A percentile compares a stretch with the other conserved stretches of the same genome.
These are phyloP conservation scores for Candida endomychidarum DNA, from an alignment of 805 yeast species.

Conservation along the genomic window DNA sequence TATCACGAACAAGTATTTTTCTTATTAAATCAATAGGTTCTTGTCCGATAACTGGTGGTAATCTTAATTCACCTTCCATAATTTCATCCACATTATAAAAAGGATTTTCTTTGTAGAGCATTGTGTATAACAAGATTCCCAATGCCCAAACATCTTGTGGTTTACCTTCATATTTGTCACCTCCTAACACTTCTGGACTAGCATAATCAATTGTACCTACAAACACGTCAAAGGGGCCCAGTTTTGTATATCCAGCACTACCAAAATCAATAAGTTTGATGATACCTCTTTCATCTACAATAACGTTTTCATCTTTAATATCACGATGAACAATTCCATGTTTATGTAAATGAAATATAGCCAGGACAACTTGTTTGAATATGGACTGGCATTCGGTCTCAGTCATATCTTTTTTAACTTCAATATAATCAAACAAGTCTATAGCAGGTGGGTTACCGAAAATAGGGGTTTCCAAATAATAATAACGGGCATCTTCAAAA, in stretches of 20 bases:
- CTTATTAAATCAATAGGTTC: conserved; percentile 61
- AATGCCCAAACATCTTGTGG: conserved; percentile 98
- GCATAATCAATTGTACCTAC: conserved; percentile 98
- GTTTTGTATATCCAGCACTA: conserved; percentile 83
- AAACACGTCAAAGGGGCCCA: conserved; percentile 95
- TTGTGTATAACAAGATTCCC: conserved; percentile 86
- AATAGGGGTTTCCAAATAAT: conserved; percentile 87
- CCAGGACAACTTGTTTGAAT: conserved; percentile 75
- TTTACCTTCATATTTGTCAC: conserved; percentile 85
- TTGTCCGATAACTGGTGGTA: conserved; percentile 66
- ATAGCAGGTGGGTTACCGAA: conserved; percentile 90
- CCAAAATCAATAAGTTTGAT: conserved; percentile 93
- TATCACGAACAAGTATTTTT: conserved; percentile 66
- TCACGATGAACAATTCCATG: conserved; percentile 92
- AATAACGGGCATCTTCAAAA: conserved; percentile 87
- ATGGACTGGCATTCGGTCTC: conserved; percentile 78
- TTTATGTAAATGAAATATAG: conserved; percentile 76
- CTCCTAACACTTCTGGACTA: conserved; percentile 92
- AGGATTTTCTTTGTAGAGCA: conserved; percentile 92
- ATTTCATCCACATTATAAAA: conserved; percentile 95
- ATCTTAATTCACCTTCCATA: conserved; percentile 79
- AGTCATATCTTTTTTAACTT: conserved; percentile 75
- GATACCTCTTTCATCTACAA: conserved; percentile 77
- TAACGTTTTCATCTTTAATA: conserved; percentile 91
- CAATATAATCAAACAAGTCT: conserved; percentile 90